Percentiles rank a stretch among this genome's conserved stretches.
phyloP scores from a whole-genome alignment of 163 green algal species.

The Prototheca wickerhamii region DNA sequence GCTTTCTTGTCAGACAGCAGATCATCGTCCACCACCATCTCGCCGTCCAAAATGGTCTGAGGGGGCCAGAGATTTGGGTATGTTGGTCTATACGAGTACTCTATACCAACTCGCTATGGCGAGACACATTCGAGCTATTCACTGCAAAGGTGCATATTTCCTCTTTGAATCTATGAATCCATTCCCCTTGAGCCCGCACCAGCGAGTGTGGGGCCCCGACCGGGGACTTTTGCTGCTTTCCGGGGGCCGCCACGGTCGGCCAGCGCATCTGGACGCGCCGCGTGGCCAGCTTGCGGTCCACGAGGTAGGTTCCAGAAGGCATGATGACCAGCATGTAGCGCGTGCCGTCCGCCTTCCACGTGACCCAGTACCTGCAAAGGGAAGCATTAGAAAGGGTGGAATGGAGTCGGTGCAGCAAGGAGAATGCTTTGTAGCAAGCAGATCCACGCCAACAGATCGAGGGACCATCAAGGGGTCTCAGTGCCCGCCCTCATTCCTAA shows the following conservation, averaged over 20 bases:
- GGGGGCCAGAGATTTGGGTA: too few relatives aligned
- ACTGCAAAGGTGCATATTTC: too few relatives aligned
- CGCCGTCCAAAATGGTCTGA: conserved; percentile 83
- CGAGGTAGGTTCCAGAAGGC: conserved; percentile 71
- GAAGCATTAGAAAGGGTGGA: background rate
- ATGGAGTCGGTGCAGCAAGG: background rate
- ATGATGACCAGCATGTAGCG: conserved; percentile 88
- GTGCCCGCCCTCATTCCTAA: too few relatives aligned
- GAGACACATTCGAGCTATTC: too few relatives aligned
- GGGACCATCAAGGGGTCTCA: too few relatives aligned
- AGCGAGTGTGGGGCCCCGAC: conserved; percentile 17
- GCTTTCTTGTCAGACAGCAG: conserved; percentile 24
- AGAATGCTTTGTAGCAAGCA: too few relatives aligned
- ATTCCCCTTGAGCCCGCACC: background rate
- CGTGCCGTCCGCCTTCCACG: conserved; percentile 96
- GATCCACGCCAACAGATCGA: too few relatives aligned
- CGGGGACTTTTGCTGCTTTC: background rate
- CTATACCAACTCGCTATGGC: too few relatives aligned
- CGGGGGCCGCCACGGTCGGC: conserved; percentile 5
- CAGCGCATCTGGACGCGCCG: conserved; percentile 68
- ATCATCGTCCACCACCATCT: conserved; percentile 92
- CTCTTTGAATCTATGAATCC: too few relatives aligned
- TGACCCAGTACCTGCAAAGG: conserved; percentile 39
- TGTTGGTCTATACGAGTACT: background rate
- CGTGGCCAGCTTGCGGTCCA: conserved; percentile 79